phyloP scores from a whole-genome alignment of 2,329 filamentous ascomycete genomes.

The Calonectria pseudoreteaudii region DNA sequence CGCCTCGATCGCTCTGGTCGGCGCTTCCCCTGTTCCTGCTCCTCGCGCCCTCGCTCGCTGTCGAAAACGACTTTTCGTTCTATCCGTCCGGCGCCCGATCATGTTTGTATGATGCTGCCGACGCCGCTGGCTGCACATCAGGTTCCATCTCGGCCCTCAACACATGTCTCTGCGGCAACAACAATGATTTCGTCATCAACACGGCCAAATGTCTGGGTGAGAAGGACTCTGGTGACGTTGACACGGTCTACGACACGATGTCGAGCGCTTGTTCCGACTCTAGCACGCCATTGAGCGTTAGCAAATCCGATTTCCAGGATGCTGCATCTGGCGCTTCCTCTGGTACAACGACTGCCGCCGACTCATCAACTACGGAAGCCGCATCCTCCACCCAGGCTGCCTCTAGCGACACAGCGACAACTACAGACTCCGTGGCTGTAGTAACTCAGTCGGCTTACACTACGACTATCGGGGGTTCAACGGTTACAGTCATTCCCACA shows the following conservation, averaged over 20 bases:
- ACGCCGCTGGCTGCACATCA: slow-evolving; percentile 55
- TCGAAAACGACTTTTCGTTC: slow-evolving; percentile 49
- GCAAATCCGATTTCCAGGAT: slow-evolving; percentile 54
- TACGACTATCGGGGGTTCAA: slow-evolving; percentile 27
- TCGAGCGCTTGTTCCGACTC: slow-evolving; percentile 56
- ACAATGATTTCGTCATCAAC: slow-evolving; percentile 60
- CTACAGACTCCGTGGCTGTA: background rate
- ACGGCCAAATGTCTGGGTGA: slow-evolving; percentile 60
- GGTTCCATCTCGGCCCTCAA: slow-evolving; percentile 54
- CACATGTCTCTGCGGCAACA: slow-evolving; percentile 62
- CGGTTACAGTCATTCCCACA: slow-evolving; percentile 26
- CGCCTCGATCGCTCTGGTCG: slow-evolving; percentile 35
- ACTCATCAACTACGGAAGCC: background rate
- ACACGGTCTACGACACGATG: slow-evolving; percentile 58
- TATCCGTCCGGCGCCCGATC: slow-evolving; percentile 48
- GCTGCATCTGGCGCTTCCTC: slow-evolving; percentile 25
- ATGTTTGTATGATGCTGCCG: slow-evolving; percentile 58
- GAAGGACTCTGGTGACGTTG: slow-evolving; percentile 49
- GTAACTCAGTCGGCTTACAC: slow-evolving; percentile 13
- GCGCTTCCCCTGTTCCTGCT: slow-evolving; percentile 45
- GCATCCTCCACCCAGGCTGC: slow-evolving; percentile 3
- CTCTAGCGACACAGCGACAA: background rate
- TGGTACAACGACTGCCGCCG: background rate
- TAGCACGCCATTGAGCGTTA: slow-evolving; percentile 56
- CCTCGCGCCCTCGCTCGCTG: slow-evolving; percentile 37